These are phyloP conservation scores for Petunia axillaris DNA, from an alignment of 257 asterid genomes.

Conservation along the genomic window DNA sequence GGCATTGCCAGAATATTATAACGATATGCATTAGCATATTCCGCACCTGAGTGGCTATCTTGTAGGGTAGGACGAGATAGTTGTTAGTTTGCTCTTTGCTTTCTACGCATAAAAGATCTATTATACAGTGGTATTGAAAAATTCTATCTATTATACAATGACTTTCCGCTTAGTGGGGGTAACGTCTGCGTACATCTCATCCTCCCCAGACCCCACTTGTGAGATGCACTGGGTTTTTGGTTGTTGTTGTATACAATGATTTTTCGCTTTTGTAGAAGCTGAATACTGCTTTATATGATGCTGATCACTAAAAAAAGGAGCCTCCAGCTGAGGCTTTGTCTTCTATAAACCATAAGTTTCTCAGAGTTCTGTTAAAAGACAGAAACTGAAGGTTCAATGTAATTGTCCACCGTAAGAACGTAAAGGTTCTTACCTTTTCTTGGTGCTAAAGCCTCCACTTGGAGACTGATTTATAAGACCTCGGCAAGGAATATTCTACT, in stretches of 20 bases:
- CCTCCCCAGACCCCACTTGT: too few relatives aligned
- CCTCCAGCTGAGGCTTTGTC: neutral
- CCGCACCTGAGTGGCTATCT: neutral
- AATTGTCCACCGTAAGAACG: neutral
- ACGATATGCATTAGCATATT: neutral
- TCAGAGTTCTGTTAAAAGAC: neutral
- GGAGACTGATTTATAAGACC: neutral
- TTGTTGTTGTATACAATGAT: neutral
- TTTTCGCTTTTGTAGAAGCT: neutral
- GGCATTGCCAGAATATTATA: neutral
- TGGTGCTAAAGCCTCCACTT: constrained; percentile 2
- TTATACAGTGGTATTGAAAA: neutral
- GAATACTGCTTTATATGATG: neutral
- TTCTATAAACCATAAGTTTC: neutral
- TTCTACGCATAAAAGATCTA: neutral
- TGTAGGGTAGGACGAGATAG: neutral
- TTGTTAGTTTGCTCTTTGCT: neutral
- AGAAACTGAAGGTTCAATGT: neutral
- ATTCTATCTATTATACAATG: neutral
- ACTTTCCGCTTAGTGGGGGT: neutral
- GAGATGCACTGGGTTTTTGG: too few relatives aligned
- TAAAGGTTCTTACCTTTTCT: constrained; percentile 2
- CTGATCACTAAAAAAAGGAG: neutral
- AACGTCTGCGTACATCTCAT: too few relatives aligned
- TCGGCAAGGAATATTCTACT: neutral